Percentiles rank a stretch among this genome's conserved stretches.
These are phyloP conservation scores for Clarireedia hainanense DNA, from an alignment of 2,329 filamentous ascomycete species.

Conservation along the genomic window DNA sequence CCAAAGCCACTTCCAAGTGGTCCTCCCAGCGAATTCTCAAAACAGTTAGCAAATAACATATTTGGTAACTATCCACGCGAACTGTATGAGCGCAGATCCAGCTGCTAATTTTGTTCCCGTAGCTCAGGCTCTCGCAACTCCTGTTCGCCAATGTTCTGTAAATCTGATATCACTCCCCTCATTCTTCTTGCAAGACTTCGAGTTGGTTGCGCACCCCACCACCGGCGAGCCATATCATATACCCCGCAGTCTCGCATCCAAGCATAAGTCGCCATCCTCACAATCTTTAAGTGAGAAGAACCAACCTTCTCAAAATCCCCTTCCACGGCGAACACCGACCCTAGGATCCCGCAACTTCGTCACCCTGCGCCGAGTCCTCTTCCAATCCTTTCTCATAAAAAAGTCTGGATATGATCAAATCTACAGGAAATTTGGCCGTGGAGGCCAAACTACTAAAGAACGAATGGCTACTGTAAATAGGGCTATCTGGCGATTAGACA, in stretches of 20 bases:
- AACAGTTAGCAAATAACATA: conserved; percentile 51
- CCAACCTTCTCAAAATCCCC: neutral
- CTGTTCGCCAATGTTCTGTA: conserved; percentile 47
- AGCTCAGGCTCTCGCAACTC: conserved; percentile 51
- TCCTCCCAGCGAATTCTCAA: conserved; percentile 41
- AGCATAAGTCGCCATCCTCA: neutral
- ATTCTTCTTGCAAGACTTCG: conserved; percentile 57
- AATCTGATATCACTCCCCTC: conserved; percentile 44
- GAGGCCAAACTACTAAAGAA: neutral
- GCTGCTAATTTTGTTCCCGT: neutral
- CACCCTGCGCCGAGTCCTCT: conserved; percentile 1
- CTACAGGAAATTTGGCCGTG: neutral
- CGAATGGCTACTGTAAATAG: conserved; percentile 14
- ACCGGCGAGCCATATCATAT: conserved; percentile 48
- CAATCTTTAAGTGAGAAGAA: neutral
- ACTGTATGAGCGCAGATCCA: neutral
- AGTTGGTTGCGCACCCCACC: conserved; percentile 45
- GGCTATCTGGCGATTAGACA: conserved; percentile 43
- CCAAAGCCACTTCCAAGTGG: conserved; percentile 29
- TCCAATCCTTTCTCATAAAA: neutral
- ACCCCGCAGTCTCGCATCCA: conserved; percentile 35
- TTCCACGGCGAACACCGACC: neutral
- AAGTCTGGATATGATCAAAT: neutral
- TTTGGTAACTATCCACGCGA: conserved; percentile 35
- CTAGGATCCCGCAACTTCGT: conserved; percentile 7